Evolutionary conservation across 495 filamentous ascomycete genomes (phyloP), one percentile per base, ranked within the genome.

Genomic region (Filosporella fistucella): DNA sequence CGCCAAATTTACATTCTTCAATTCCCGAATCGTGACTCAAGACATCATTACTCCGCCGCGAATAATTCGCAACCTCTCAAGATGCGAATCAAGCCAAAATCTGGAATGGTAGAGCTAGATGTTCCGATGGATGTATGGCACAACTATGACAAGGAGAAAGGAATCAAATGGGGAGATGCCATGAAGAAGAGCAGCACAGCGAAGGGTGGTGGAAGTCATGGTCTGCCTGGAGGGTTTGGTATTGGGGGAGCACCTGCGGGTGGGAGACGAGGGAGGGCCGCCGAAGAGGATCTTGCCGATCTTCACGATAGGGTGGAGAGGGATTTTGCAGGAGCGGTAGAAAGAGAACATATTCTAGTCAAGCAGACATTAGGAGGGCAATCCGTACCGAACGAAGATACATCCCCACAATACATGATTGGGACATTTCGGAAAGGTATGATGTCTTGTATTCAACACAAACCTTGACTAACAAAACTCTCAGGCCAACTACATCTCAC

Each of bases 51-150:
- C 65, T 75, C 77, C 28, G 72, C 69, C 16, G 56, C 60, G 1
- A 61, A 69, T 35, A 62, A 68, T 5, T 70, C 76, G 10, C 74
- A 78, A 45, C 86, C 86, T 0, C 52, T 73, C 2, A 69, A 71
- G 9, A 59, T 89, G 26, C 79, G 85, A 24, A 69, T 86, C 54
- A 91, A 91, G 62, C 75, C 77, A 0, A 63, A 73, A 24, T 72
- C 80, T 1, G 86, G 85, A 1, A 69, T 87, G 42, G 67, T 90
- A n/a, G 87, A 91, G 58, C 59, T 89, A 5, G 87, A 91, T 42
- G 71, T 88, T 8, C 81, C 84, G 1, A 68, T 90, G 39, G 74
- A 81, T 61, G 76, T 77, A 16, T 64, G 69, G 13, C 51, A 58
- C 4, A 78, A 80, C 50, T 91, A 85, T 61, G 80, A 90, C 62